Conservation (phyloP, 164 flowering plant species). For the Chimonanthus praecox region DNA sequence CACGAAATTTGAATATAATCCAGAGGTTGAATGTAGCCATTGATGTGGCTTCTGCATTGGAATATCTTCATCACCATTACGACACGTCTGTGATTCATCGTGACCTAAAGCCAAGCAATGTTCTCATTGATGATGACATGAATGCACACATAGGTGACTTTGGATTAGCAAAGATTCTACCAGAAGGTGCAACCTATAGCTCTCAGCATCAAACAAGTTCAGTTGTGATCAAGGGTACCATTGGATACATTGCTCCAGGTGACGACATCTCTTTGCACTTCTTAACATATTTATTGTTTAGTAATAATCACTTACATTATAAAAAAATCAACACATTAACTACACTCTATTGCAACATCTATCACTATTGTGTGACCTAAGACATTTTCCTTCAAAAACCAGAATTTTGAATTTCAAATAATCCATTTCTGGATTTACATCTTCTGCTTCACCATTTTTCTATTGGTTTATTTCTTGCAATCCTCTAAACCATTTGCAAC, state of each 20-base stretch:
- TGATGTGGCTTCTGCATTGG: constrained; percentile 30
- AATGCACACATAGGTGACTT: constrained; percentile 32
- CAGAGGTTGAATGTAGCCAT: constrained; percentile 29
- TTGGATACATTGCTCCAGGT: constrained; percentile 22
- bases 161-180: constrained; percentile 27
- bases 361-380: no score
- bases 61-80: constrained; percentile 28
- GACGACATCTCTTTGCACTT: not conserved
- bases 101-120: constrained; percentile 31
- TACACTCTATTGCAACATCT: no score
- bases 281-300: no score
- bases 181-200: not conserved
- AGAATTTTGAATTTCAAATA: no score
- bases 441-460: no score
- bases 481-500: no score
- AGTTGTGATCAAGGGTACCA: constrained; percentile 19
- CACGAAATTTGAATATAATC: constrained; percentile 13
- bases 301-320: no score
- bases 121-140: constrained; percentile 30
- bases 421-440: no score
- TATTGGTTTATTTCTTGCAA: no score
- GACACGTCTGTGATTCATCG: constrained; percentile 23
- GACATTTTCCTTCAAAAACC: no score
- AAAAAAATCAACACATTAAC: no score
- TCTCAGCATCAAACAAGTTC: constrained; percentile 14